Evolutionary conservation across 805 yeast species (phyloP), one percentile per base, ranked within the genome.

Genomic region (Starmerella sp.): DNA sequence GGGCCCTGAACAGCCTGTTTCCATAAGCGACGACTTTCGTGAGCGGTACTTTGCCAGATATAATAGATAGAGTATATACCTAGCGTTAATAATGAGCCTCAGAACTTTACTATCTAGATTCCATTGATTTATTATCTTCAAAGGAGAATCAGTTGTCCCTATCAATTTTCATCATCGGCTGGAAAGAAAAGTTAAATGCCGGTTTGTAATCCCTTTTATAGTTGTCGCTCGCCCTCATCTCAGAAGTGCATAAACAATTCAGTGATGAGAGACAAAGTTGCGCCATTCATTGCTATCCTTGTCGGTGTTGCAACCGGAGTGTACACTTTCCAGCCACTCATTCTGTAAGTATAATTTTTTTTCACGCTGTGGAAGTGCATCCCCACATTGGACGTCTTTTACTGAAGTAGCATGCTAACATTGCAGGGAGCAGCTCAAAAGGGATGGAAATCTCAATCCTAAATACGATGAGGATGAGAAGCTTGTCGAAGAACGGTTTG

Each of bases 11-110:
- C 64, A 59, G 6, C 80, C 75, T 65, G 69, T 77, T 48, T 86
- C 87, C 1, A 66, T 69, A 38, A 73, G 76, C 3, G 67, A 70
- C 11, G 76, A 77, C 56, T 88, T 88, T 65, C 77, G 96, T 65
- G 85, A 83, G 36, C 75, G 90, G 59, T 89, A 88, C 65, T 86
- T 87, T 65, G 71, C 75, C 38, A 83, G 88, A 37, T 86, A 86
- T 55, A 63, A 48, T n/a, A 14, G 42, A 17, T 28, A 35, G 32
- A 6, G 6, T 52, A 32, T 29, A 17, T 11, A 31, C 2, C 29
- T 22, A 9, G 15, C 15, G 30, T 35, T 42, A 48, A 17, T 30
- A 35, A 13, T 37, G 50, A 42, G 61, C 58, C 62, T 64, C 66
- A 60, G 64, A 58, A 54, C 51, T 60, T 56, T 63, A 66, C 68